Percentiles rank a stretch among this genome's conserved stretches.
Conservation (phyloP, 2,329 filamentous ascomycete species). For the Hypomyces rosellus region DNA sequence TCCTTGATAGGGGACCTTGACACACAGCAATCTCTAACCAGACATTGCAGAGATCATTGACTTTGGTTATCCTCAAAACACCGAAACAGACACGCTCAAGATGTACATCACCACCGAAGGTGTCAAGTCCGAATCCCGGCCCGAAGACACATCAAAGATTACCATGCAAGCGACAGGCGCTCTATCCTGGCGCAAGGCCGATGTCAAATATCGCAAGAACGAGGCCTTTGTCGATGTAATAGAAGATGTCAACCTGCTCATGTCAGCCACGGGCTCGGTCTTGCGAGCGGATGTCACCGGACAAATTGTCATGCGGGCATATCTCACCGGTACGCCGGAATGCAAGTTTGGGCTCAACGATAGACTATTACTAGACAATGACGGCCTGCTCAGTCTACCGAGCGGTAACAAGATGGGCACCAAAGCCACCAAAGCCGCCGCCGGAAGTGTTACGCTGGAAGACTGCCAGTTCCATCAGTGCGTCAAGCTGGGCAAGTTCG, state of each 20-base stretch:
- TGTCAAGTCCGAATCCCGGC: constrained; percentile 81
- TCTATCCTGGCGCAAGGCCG: constrained; percentile 90
- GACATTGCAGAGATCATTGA: constrained; percentile 76
- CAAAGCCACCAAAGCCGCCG: constrained; percentile 91
- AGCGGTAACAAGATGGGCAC: constrained; percentile 72
- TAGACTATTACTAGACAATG: constrained; percentile 78
- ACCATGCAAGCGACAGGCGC: constrained; percentile 99
- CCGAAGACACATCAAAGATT: constrained; percentile 93
- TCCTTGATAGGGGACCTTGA: not conserved
- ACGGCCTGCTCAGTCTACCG: constrained; percentile 58
- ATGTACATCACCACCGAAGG: constrained; percentile 99
- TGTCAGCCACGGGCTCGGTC: constrained; percentile 96
- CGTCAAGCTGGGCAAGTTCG: constrained; percentile 94
- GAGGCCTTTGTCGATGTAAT: constrained; percentile 99
- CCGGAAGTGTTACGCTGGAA: constrained; percentile 90
- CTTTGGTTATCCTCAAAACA: constrained; percentile 98
- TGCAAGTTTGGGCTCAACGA: constrained; percentile 99
- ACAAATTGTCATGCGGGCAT: constrained; percentile 97
- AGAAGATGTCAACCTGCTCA: constrained; percentile 96
- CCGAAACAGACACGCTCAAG: constrained; percentile 95
- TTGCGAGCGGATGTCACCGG: constrained; percentile 93
- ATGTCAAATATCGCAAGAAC: constrained; percentile 99
- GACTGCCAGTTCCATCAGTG: constrained; percentile 99
- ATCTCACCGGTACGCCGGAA: constrained; percentile 91
- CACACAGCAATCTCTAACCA: not conserved